Percentiles rank a stretch among this genome's conserved stretches.
phyloP scores from a whole-genome alignment of 306 rosid species.

The Vicia faba region DNA sequence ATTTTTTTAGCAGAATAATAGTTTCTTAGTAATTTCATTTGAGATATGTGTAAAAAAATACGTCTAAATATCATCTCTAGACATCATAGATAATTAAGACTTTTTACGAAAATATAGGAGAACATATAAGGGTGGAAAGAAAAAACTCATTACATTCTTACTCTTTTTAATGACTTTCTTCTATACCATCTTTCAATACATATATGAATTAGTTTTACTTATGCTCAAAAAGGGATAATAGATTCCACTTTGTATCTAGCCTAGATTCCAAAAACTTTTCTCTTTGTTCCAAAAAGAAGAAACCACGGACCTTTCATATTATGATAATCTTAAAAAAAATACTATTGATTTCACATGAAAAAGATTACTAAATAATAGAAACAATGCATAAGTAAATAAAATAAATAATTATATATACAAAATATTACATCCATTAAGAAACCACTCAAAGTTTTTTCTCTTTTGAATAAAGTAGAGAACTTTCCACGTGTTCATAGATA shows the following conservation, averaged over 20 bases:
- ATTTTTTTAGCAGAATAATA: too few relatives aligned
- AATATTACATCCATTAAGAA: neutral
- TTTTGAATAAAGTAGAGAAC: neutral
- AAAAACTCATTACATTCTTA: too few relatives aligned
- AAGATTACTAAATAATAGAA: neutral
- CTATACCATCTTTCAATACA: neutral
- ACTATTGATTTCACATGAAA: neutral
- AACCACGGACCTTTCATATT: neutral
- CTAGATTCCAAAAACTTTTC: neutral
- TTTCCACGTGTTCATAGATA: constrained; percentile 8
- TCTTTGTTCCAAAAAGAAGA: neutral
- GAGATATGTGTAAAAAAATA: too few relatives aligned
- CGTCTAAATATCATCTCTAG: too few relatives aligned
- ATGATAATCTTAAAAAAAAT: neutral
- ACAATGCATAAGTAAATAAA: neutral
- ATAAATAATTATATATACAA: neutral
- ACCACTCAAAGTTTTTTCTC: neutral
- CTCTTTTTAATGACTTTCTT: neutral
- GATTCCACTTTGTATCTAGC: constrained; percentile 21
- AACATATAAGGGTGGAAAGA: too few relatives aligned
- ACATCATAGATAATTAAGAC: too few relatives aligned
- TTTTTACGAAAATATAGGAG: too few relatives aligned
- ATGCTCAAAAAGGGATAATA: neutral
- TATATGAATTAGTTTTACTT: neutral
- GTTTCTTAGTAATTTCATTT: too few relatives aligned